Conservation (phyloP, 2,329 filamentous ascomycete genomes). For the Colletotrichum theobromicola region DNA sequence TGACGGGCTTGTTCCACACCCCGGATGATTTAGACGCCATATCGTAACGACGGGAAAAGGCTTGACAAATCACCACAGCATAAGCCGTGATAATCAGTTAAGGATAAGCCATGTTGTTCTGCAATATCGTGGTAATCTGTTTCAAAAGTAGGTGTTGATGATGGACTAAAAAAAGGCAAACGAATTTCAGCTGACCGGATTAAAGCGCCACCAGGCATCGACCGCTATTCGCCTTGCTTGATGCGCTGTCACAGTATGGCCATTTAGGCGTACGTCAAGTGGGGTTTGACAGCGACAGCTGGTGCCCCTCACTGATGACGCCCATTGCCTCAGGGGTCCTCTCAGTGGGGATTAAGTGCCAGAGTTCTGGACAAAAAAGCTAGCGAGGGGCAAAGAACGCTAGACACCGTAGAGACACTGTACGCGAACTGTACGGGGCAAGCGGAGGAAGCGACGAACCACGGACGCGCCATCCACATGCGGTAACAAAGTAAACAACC, state of each 20-base stretch:
- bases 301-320: conserved; percentile 21
- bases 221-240: neutral
- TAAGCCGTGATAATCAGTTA: conserved; percentile 56
- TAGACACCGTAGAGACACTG: neutral
- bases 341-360: neutral
- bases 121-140: neutral
- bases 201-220: neutral
- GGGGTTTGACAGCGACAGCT: neutral
- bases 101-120: conserved; percentile 47
- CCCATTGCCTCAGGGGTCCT: neutral
- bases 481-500: conserved; percentile 31
- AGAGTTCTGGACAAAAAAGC: neutral
- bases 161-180: neutral
- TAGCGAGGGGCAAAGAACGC: neutral
- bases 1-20: conserved; percentile 53
- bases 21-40: conserved; percentile 60
- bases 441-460: neutral
- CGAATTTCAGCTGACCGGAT: neutral
- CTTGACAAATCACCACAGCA: conserved; percentile 51
- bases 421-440: neutral
- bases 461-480: conserved; percentile 24
- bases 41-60: conserved; percentile 20
- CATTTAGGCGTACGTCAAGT: neutral
- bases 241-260: conserved; percentile 19
- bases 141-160: neutral